Base-by-base conservation (phyloP, 257 asterid species). In the Salvia miltiorrhiza region DNA sequence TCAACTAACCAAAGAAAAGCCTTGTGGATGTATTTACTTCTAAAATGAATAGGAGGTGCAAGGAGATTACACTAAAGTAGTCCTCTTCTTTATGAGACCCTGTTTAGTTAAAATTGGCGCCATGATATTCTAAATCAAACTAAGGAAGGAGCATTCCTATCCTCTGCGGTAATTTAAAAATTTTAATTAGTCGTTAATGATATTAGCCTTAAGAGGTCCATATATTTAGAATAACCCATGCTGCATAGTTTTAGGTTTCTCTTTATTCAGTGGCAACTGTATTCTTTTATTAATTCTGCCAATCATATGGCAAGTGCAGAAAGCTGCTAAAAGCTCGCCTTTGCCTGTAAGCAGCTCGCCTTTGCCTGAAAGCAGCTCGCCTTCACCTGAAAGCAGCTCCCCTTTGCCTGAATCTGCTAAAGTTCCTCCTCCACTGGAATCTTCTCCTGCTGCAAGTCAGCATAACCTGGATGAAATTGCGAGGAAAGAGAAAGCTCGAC, bases 381-480 rank as follows among this genome's bases (percentile, higher is more conserved):
- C 70, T 50, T 24, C n/a, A n/a, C 72, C 65, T 8, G 53, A 53
- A 53, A 50, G 50, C 21, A 21, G 33, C 5, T 19, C 35, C 64
- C 53, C 70, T 52, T 26, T 19, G 16, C 67, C 77, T 40, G 81
- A 72, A 44, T 71, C 76, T 76, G 50, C 74, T 54, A 66, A 64
- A 40, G 47, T 23, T 78, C 73, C 77, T 16, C 74, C 77, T 4
- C 71, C 71, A 23, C 71, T 50, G 12, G 78, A 77, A 62, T 61
- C 88, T 65, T 73, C 86, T 65, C 76, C 89, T 43, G 75, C 65
- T 65, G 61, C 88, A 41, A 80, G 79, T 77, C 80, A 79, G 65
- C 68, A 44, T 23, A 75, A 79, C 70, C 81, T 88, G 69, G 91
- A 86, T 74, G 95, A 93, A 54, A 81, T 81, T 37, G 98, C 98